Evolutionary conservation across 352 stramenopile species (phyloP).

Genomic region (Globisporangium alternatum): DNA sequence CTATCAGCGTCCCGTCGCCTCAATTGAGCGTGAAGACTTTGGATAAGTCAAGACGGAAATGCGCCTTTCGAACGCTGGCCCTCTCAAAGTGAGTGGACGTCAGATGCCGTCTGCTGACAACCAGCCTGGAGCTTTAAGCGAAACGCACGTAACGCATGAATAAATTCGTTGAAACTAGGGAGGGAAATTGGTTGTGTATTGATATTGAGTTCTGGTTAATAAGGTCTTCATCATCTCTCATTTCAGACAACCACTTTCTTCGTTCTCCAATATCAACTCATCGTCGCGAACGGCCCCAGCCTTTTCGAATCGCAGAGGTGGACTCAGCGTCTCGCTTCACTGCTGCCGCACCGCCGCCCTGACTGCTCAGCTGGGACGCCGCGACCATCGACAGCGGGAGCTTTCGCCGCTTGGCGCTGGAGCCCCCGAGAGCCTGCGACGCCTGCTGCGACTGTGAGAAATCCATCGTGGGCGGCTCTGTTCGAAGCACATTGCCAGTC

Average conservation of each 20-base stretch:
- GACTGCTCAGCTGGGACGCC: slow-evolving; percentile 41
- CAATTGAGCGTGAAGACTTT: background rate
- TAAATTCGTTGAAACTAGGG: slow-evolving; percentile 11
- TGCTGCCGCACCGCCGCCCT: slow-evolving; percentile 2
- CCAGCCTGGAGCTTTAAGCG: background rate
- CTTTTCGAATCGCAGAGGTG: slow-evolving; percentile 43
- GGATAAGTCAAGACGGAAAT: background rate
- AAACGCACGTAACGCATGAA: slow-evolving; percentile 4
- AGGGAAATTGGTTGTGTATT: background rate
- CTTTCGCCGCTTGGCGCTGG: slow-evolving; percentile 43
- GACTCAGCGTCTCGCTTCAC: slow-evolving; percentile 13
- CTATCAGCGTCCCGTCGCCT: background rate
- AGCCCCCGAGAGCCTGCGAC: slow-evolving; percentile 19
- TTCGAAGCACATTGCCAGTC: slow-evolving; percentile 8
- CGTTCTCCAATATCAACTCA: slow-evolving; percentile 18
- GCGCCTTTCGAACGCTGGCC: background rate
- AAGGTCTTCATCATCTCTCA: background rate
- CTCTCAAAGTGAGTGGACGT: background rate
- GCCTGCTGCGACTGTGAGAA: slow-evolving; percentile 21
- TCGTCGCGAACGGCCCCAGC: slow-evolving; percentile 62
- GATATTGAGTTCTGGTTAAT: background rate
- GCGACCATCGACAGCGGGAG: slow-evolving; percentile 68
- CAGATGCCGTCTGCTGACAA: background rate
- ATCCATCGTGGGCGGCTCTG: slow-evolving; percentile 30
- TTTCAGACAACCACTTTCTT: background rate